Percentiles rank a stretch among this genome's conserved stretches.
Conservation (phyloP, 2,329 filamentous ascomycete species). For the Fusarium albidum region DNA sequence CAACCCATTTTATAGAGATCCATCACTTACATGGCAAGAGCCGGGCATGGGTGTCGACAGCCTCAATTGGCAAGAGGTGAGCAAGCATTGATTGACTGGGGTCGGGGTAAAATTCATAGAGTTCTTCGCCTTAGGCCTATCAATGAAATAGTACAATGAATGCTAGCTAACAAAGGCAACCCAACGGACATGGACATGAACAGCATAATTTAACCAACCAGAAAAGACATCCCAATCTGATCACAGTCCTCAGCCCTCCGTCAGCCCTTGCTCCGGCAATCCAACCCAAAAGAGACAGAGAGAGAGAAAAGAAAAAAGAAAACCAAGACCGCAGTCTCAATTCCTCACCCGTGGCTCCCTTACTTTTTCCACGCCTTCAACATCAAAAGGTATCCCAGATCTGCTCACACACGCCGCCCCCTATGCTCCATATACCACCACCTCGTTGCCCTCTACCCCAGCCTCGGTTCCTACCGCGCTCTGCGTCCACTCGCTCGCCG, state of each 20-base stretch:
- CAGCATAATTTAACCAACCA: slow-evolving; percentile 7
- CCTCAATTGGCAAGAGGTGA: too few relatives aligned
- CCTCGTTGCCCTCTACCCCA: slow-evolving; percentile 43
- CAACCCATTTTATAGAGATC: too few relatives aligned
- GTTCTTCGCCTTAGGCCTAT: background rate
- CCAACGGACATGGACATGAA: background rate
- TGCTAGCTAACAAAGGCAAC: background rate
- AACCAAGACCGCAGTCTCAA: slow-evolving; percentile 15
- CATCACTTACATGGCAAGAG: too few relatives aligned
- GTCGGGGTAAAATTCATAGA: background rate
- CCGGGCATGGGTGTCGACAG: too few relatives aligned
- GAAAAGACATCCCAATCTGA: slow-evolving; percentile 4
- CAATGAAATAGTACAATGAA: background rate
- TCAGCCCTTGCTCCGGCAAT: background rate
- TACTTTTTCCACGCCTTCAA: slow-evolving; percentile 8
- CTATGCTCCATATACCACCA: slow-evolving; percentile 47
- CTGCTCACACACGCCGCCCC: slow-evolving; percentile 1
- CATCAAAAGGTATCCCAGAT: slow-evolving; percentile 21
- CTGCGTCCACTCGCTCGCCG: slow-evolving; percentile 59
- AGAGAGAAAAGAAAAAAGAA: too few relatives aligned
- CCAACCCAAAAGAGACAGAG: slow-evolving; percentile 6
- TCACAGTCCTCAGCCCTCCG: background rate
- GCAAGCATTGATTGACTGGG: background rate
- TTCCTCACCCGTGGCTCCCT: slow-evolving; percentile 11
- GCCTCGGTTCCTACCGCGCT: slow-evolving; percentile 46